Evolutionary conservation across 768 basidiomycete genomes (phyloP), one percentile per base, ranked within the genome.

Genomic region (Candolleomyces eurysporus): DNA sequence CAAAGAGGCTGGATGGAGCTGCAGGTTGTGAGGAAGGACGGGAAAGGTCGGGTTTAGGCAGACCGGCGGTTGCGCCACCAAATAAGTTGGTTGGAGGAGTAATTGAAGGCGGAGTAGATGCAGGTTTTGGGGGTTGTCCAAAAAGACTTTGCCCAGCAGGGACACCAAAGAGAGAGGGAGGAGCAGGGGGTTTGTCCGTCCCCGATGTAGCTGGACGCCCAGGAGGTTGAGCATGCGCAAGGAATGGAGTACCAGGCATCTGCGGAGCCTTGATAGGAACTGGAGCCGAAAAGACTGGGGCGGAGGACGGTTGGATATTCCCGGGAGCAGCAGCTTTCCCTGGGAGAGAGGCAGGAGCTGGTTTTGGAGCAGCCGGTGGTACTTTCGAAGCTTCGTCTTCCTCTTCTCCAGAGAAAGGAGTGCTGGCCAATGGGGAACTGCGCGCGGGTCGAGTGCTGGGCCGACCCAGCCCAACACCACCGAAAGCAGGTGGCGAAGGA

Each of bases 391-490:
- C 78, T 39, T 80, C 79, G 13, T 75, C 76, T 9, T 83, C 83
- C 16, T 82, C 81, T 11, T 73, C 74, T 5, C 66, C 76, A 63
- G 78, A 83, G 59, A 75, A 75, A 57, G 85, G 76, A 5, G 79
- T 76, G 60, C 72, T 84, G 4, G 91, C 87, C 53, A 92, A 76
- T 1, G 91, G 91, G 3, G 91, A 92, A 65, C 91, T 92, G n/a
- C 89, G 84, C 3, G 79, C 72, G 0, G 90, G 90, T 7, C 87
- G 83, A 8, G 89, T 81, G 51, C 82, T 86, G 1, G 85, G 85
- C 43, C 88, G 79, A 19, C 85, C 84, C 17, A 82, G 69, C 22
- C 80, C 79, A 36, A 87, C 69, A 3, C 77, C 36, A 36, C 36
- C 72, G 21, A 83, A 78, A 1, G 78, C 64, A n/a, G 75, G 61